These are phyloP conservation scores for Umbelopsis isabellina DNA, from an alignment of 192 early-diverging fungal genomes.

Conservation along the genomic window DNA sequence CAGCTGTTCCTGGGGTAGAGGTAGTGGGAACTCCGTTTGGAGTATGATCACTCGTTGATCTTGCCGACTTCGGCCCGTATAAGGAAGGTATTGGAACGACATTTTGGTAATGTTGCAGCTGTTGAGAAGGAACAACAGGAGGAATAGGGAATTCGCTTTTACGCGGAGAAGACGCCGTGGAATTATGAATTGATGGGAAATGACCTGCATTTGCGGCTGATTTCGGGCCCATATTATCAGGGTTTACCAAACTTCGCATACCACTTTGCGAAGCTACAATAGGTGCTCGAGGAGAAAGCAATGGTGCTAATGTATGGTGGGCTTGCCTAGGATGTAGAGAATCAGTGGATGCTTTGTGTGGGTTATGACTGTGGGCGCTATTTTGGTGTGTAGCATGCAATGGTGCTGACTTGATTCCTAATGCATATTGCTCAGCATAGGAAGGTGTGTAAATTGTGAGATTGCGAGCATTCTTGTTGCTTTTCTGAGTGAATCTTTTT, in stretches of 20 bases:
- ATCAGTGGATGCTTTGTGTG: constrained; percentile 17
- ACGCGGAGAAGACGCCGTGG: constrained; percentile 15
- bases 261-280: constrained; percentile 17
- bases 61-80: constrained; percentile 7
- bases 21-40: background rate
- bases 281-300: constrained; percentile 38
- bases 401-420: constrained; percentile 53
- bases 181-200: constrained; percentile 6
- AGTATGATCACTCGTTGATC: constrained; percentile 14
- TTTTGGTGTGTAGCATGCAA: constrained; percentile 41
- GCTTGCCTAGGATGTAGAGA: constrained; percentile 43
- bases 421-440: constrained; percentile 42
- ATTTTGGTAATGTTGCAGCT: constrained; percentile 27
- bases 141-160: constrained; percentile 38
- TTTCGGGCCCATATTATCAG: background rate
- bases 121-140: constrained; percentile 45
- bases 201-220: constrained; percentile 8
- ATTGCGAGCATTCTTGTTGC: constrained; percentile 49
- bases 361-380: background rate
- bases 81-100: constrained; percentile 14
- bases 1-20: constrained; percentile 7
- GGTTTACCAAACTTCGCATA: background rate
- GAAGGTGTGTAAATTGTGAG: constrained; percentile 56
- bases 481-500: constrained; percentile 40
- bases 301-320: constrained; percentile 36